These are phyloP conservation scores for Blastocystis sp. DNA, from an alignment of 352 stramenopile species.

Conservation along the genomic window DNA sequence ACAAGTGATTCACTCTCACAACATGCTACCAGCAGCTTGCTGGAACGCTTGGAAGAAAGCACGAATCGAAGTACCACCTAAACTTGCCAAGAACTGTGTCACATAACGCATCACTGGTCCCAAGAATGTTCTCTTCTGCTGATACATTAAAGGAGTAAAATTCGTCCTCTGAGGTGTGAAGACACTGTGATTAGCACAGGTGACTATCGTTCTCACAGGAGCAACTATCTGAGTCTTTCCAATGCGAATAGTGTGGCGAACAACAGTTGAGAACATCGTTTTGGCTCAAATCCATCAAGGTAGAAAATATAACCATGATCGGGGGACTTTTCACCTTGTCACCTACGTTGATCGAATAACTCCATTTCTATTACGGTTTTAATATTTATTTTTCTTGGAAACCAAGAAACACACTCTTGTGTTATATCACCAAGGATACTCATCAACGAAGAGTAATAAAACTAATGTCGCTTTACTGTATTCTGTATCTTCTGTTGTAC, in stretches of 20 bases:
- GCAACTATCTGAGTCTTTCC: background rate
- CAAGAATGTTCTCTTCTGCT: conserved; percentile 47
- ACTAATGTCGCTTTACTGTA: conserved; percentile 5
- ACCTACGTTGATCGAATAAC: too few species aligned
- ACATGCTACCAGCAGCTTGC: conserved; percentile 66
- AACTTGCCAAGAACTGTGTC: conserved; percentile 66
- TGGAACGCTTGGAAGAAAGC: conserved; percentile 71
- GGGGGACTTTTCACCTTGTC: too few species aligned
- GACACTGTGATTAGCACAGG: conserved; percentile 43
- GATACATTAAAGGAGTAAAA: background rate
- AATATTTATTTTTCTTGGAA: too few species aligned
- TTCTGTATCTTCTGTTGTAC: background rate
- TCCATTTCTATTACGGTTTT: too few species aligned
- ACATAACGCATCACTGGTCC: conserved; percentile 67
- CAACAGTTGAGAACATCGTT: background rate
- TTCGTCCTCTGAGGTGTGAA: background rate
- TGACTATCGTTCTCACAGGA: conserved; percentile 29
- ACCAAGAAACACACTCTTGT: too few species aligned
- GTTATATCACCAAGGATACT: background rate
- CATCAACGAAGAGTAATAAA: background rate
- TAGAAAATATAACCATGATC: too few species aligned
- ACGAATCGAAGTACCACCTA: conserved; percentile 62
- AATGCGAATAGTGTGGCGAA: background rate
- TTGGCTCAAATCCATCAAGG: background rate
- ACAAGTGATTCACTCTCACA: background rate